Evolutionary conservation across 1,139 yeast genomes (phyloP), one percentile per base, ranked within the genome.

Genomic region (Entelexis paramagnoliae): DNA sequence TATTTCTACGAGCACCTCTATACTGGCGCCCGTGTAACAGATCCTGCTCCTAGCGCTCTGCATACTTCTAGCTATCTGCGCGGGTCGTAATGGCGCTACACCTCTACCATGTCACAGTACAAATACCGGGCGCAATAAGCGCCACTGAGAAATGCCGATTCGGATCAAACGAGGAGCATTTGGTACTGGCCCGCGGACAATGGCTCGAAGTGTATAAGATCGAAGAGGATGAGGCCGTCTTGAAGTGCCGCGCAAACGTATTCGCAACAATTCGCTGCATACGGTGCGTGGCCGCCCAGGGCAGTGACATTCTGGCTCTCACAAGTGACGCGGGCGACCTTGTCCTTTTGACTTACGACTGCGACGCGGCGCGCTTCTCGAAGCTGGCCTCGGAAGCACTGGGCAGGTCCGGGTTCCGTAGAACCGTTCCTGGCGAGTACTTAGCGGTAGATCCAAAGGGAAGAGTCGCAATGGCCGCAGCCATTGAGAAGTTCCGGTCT

Each of bases 301-400:
- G 48, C 0, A 72, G 71, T 50, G 93, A 86, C 59, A 70, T 71
- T 38, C 59, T 89, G 26, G 76, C 83, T n/a, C 66, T 87, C 3
- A 77, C 93, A 0, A 79, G 94, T 0, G 97, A 89, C 63, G 78
- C 95, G 1, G 97, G 97, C 0, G 78, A 79, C 52, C 59, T 88
- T 20, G 70, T 81, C 0, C 65, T 89, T 0, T 66, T 82, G 16
- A 78, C 77, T 57, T 78, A 75, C 60, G 72, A 76, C 46, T 58
- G 64, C 0, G 66, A 64, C 1, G 56, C 63, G 13, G 65, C 70
- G 28, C 64, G 63, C 49, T 80, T 87, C 60, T 68, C 68, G 16
- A 69, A 80, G 0, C 57, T 79, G 1, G 70, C 74, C 45, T 79
- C 79, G 55, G 91, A 83, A 60, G 83, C 95, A 1, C 79, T 77